Evolutionary conservation across 2,329 filamentous ascomycete genomes (phyloP).

Genomic region (Colletotrichum tabaci): DNA sequence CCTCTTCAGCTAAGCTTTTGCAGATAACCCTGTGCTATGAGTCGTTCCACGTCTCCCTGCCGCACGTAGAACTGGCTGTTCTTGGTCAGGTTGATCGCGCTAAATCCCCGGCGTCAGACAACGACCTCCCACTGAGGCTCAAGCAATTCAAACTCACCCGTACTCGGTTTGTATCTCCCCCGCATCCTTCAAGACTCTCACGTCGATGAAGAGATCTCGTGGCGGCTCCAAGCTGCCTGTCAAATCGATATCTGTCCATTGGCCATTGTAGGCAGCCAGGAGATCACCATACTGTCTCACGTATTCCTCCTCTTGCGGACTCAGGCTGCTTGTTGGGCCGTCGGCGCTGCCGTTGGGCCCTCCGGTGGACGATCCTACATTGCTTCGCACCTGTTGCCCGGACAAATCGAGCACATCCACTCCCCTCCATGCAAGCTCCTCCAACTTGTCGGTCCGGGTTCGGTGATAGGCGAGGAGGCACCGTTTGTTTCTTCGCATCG

Average conservation of each 20-base stretch:
- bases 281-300: conserved; percentile 92
- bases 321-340: conserved; percentile 80
- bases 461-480: conserved; percentile 96
- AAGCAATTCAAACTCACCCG: conserved; percentile 73
- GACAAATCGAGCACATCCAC: conserved; percentile 83
- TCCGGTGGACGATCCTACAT: conserved; percentile 51
- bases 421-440: conserved; percentile 94
- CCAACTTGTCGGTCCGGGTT: conserved; percentile 90
- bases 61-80: conserved; percentile 99
- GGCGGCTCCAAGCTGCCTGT: conserved; percentile 95
- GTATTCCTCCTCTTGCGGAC: conserved; percentile 97
- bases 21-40: conserved; percentile 95
- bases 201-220: conserved; percentile 96
- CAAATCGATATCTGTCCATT: conserved; percentile 98
- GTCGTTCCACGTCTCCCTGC: conserved; percentile 92
- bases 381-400: conserved; percentile 67
- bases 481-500: conserved; percentile 96
- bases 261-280: conserved; percentile 95
- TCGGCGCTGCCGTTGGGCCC: conserved; percentile 56
- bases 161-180: conserved; percentile 99
- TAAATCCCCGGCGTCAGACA: conserved; percentile 54
- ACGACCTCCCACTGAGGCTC: neutral
- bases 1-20: conserved; percentile 83
- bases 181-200: conserved; percentile 94
- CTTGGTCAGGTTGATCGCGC: conserved; percentile 94